A percentile compares a stretch with the other conserved stretches of the same genome.
These are phyloP conservation scores for Oldenlandia corymbosa DNA, from an alignment of 257 asterid genomes.

Conservation along the genomic window DNA sequence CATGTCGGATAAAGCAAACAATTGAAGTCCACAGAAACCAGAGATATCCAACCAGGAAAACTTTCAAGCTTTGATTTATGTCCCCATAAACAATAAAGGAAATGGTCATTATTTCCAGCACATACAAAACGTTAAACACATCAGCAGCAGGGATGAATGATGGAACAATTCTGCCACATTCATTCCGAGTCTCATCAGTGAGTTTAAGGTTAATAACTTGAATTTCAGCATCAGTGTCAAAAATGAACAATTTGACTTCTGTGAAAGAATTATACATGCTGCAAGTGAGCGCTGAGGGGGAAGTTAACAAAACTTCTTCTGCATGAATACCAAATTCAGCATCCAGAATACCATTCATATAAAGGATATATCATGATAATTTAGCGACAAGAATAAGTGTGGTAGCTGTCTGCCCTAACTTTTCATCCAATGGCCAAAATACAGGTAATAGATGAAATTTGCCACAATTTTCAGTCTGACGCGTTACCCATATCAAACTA, in stretches of 20 bases:
- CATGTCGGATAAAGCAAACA: neutral
- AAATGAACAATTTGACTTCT: too few relatives aligned
- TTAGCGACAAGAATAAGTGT: too few relatives aligned
- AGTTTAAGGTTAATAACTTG: too few relatives aligned
- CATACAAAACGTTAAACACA: constrained; percentile 4
- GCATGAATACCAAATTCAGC: neutral
- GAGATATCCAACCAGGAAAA: neutral
- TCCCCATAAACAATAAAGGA: neutral
- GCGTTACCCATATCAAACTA: neutral
- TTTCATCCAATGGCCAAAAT: neutral
- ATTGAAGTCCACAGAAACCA: neutral
- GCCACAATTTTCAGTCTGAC: neutral
- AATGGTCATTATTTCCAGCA: neutral
- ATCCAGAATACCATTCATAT: too few relatives aligned
- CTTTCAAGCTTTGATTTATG: neutral
- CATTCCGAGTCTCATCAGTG: neutral
- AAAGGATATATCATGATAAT: too few relatives aligned
- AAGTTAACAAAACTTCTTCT: neutral
- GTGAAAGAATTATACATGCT: too few relatives aligned
- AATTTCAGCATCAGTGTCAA: neutral
- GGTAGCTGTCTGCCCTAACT: too few relatives aligned
- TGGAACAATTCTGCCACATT: too few relatives aligned
- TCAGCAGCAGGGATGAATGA: neutral
- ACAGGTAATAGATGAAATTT: neutral
- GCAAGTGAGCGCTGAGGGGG: too few relatives aligned